Conservation (phyloP, 2,329 filamentous ascomycete genomes). For the Amylocarpus encephaloides region DNA sequence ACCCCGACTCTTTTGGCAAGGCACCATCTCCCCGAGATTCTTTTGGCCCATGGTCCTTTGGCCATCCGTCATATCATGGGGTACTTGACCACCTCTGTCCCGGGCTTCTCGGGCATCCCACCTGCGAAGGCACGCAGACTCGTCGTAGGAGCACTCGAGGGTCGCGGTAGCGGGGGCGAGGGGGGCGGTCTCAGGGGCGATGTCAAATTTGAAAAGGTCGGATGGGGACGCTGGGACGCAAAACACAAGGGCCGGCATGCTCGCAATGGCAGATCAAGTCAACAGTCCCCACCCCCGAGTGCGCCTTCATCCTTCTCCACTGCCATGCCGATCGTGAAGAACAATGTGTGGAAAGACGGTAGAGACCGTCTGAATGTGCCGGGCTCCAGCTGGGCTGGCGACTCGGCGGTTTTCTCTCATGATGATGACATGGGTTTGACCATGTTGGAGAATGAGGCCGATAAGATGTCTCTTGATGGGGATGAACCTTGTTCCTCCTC, state of each 20-base stretch:
- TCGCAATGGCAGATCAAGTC: slow-evolving; percentile 34
- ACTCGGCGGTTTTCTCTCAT: slow-evolving; percentile 70
- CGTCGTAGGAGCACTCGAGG: slow-evolving; percentile 87
- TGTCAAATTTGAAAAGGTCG: slow-evolving; percentile 88
- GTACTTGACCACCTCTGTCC: slow-evolving; percentile 86
- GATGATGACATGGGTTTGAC: slow-evolving; percentile 55
- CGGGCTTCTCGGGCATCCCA: slow-evolving; percentile 83
- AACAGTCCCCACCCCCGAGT: slow-evolving; percentile 39
- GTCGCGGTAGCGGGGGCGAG: slow-evolving; percentile 53
- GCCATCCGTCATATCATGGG: slow-evolving; percentile 95
- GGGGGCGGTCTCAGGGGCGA: slow-evolving; percentile 59
- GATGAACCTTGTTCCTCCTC: slow-evolving; percentile 71
- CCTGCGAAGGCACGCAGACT: slow-evolving; percentile 84
- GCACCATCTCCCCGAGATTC: slow-evolving; percentile 82
- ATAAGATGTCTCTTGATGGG: slow-evolving; percentile 88
- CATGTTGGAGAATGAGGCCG: slow-evolving; percentile 78
- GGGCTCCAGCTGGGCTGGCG: slow-evolving; percentile 58
- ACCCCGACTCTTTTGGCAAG: slow-evolving; percentile 80
- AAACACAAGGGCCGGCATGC: slow-evolving; percentile 60
- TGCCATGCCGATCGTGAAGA: slow-evolving; percentile 52
- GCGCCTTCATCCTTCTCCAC: slow-evolving; percentile 38
- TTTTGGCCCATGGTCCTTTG: slow-evolving; percentile 81
- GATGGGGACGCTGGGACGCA: slow-evolving; percentile 95
- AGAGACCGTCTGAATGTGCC: slow-evolving; percentile 44
- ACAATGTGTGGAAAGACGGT: slow-evolving; percentile 38